These are phyloP conservation scores for Arthroderma sp. DNA, from an alignment of 2,329 filamentous ascomycete species.

Conservation along the genomic window DNA sequence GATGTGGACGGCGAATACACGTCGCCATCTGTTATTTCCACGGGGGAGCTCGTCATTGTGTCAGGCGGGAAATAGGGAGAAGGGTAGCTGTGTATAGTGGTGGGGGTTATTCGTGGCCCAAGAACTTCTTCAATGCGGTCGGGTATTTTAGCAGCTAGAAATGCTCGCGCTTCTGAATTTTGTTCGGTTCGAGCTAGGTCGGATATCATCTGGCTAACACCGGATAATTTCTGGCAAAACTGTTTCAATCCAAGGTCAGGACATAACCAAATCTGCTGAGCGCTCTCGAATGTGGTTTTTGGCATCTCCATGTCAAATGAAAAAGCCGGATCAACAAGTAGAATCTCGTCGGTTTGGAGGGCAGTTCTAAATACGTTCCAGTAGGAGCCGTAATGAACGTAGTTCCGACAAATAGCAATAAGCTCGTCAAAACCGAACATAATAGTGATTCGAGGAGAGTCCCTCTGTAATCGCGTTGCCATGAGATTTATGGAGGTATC, in stretches of 20 bases:
- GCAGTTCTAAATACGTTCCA: conserved; percentile 13
- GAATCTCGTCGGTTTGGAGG: conserved; percentile 15
- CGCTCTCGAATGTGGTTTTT: conserved; percentile 15
- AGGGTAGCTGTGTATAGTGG: conserved; percentile 5
- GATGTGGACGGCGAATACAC: conserved; percentile 13
- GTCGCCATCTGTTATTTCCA: conserved; percentile 11
- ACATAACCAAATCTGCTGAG: conserved; percentile 13
- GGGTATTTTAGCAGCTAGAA: conserved; percentile 14
- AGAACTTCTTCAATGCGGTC: conserved; percentile 16
- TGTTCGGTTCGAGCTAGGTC: conserved; percentile 12
- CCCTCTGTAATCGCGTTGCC: conserved; percentile 13
- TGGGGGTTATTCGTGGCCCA: conserved; percentile 8
- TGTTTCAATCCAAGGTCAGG: conserved; percentile 14
- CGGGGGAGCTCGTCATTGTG: conserved; percentile 10
- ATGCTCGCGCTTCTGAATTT: conserved; percentile 13
- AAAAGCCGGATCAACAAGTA: conserved; percentile 15
- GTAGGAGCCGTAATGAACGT: conserved; percentile 15
- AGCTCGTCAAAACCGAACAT: conserved; percentile 14
- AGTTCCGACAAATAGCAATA: conserved; percentile 11
- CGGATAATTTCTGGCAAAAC: conserved; percentile 16
- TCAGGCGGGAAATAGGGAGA: conserved; percentile 8
- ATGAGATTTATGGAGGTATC: conserved; percentile 12
- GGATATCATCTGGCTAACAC: conserved; percentile 15
- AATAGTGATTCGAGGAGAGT: conserved; percentile 11
- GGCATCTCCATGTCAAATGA: conserved; percentile 15